Conservation (phyloP, 2,329 filamentous ascomycete genomes). For the Cercospora sesami region DNA sequence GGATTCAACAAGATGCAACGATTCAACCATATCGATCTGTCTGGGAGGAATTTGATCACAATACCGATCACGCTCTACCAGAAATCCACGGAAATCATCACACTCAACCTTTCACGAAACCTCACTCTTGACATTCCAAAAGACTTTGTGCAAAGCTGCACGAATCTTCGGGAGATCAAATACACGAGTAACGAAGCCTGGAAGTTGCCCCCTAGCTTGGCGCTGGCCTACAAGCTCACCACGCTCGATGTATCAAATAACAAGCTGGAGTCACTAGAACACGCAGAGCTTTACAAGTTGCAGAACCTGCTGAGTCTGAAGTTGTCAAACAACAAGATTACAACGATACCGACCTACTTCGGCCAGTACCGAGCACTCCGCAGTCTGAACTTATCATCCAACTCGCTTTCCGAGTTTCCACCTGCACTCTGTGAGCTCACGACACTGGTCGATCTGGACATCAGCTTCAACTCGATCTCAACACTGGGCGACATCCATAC, state of each 20-base stretch:
- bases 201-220: conserved; percentile 79
- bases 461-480: conserved; percentile 92
- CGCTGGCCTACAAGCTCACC: conserved; percentile 76
- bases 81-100: conserved; percentile 88
- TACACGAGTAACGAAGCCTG: conserved; percentile 92
- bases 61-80: conserved; percentile 94
- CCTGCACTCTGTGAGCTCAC: conserved; percentile 78
- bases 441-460: conserved; percentile 85
- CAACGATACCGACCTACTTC: conserved; percentile 77
- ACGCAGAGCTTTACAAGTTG: conserved; percentile 76
- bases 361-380: conserved; percentile 74
- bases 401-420: conserved; percentile 82
- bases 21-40: conserved; percentile 89
- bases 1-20: conserved; percentile 81
- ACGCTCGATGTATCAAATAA: conserved; percentile 96
- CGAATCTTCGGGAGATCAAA: conserved; percentile 89
- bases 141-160: conserved; percentile 93
- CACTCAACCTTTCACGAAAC: conserved; percentile 89
- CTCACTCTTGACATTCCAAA: conserved; percentile 88
- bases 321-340: conserved; percentile 88
- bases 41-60: conserved; percentile 84
- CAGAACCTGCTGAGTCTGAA: conserved; percentile 82
- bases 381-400: conserved; percentile 89
- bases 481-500: conserved; percentile 77
- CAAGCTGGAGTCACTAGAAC: conserved; percentile 79